Base-by-base conservation (phyloP, 129 eudicot genomes). In the Helianthus annuus region DNA sequence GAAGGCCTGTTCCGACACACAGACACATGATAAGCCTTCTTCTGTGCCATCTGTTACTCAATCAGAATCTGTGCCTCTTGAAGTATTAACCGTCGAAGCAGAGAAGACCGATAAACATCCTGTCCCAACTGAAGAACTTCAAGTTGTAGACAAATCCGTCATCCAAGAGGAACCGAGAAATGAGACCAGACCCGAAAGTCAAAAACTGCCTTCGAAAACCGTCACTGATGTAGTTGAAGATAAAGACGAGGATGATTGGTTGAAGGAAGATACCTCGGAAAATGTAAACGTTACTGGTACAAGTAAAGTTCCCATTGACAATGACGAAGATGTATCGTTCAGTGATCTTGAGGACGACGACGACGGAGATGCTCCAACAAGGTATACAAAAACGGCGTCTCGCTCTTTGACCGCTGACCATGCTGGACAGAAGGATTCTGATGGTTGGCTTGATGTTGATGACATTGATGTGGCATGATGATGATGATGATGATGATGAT, bases 281-380 rank as follows among this genome's bases (percentile, higher is more conserved):
- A 36, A 46, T 16, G 82, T 59, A 29, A 58, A 27, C 19, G 53
- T 60, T 19, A 60, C 80, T 39, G 65, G 79, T 65, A 76, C 83
- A 45, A 74, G 76, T 19, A 61, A 82, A 7, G 71, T 89, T 13
- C 88, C 83, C 5, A 55, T 92, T 8, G 87, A 78, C 53, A 79
- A 89, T 67, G 98, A 92, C 34, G 98, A 87, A 38, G 98, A 91
- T 38, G 93, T 92, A 4, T 89, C 98, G 5, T 92, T 92, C 66
- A 92, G 98, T 82, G 98, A 92, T 77, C 96, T 92, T 38, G 96
- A 92, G 71, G 98, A 93, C 24, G 98, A 90, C 49, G 96, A 89
- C 27, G 73, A 63, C 44, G 91, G 71, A 27, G 89, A 88, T 74
- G 84, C 62, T 5, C 86, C 85, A 8, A 48, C 88, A 49, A 88